Percentiles rank a stretch among this genome's conserved stretches.
Evolutionary conservation across 2,329 filamentous ascomycete genomes (phyloP).

Genomic region (Penicillium hesseltinei): DNA sequence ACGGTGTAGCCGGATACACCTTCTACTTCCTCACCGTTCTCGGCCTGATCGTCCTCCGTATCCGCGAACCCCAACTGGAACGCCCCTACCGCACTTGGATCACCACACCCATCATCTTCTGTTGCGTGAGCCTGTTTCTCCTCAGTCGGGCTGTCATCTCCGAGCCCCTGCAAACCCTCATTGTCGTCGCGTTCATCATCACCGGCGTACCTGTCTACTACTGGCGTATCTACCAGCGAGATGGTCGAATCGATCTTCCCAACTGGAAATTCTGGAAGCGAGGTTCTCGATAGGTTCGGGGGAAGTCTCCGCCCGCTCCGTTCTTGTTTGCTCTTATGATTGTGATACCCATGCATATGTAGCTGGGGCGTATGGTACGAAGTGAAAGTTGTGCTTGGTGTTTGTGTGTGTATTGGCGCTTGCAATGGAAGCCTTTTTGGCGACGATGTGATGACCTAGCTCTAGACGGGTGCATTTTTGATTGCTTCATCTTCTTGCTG

Average conservation of each 20-base stretch:
- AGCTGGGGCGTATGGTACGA: slow-evolving; percentile 14
- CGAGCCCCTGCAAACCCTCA: slow-evolving; percentile 82
- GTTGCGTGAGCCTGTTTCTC: slow-evolving; percentile 92
- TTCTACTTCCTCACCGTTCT: slow-evolving; percentile 97
- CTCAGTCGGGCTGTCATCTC: slow-evolving; percentile 86
- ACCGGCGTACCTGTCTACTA: slow-evolving; percentile 86
- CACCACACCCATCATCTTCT: slow-evolving; percentile 94
- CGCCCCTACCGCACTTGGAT: slow-evolving; percentile 96
- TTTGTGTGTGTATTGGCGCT: background rate
- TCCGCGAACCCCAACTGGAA: slow-evolving; percentile 82
- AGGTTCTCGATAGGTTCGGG: slow-evolving; percentile 9
- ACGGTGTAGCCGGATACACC: slow-evolving; percentile 93
- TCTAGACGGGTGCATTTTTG: slow-evolving; percentile 8
- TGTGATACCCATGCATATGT: slow-evolving; percentile 30
- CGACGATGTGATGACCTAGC: slow-evolving; percentile 22
- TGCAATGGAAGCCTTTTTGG: slow-evolving; percentile 7
- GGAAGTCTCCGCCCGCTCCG: background rate
- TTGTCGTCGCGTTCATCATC: slow-evolving; percentile 80
- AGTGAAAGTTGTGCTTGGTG: background rate
- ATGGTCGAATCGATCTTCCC: slow-evolving; percentile 41
- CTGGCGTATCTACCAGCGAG: slow-evolving; percentile 72
- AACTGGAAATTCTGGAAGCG: slow-evolving; percentile 48
- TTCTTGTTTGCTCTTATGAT: slow-evolving; percentile 15
- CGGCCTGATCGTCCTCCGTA: slow-evolving; percentile 84
- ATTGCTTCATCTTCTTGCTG: slow-evolving; percentile 1